A percentile compares a stretch with the other conserved stretches of the same genome.
These are phyloP conservation scores for Amesomyces nigricolor DNA, from an alignment of 2,329 filamentous ascomycete genomes.

Conservation along the genomic window DNA sequence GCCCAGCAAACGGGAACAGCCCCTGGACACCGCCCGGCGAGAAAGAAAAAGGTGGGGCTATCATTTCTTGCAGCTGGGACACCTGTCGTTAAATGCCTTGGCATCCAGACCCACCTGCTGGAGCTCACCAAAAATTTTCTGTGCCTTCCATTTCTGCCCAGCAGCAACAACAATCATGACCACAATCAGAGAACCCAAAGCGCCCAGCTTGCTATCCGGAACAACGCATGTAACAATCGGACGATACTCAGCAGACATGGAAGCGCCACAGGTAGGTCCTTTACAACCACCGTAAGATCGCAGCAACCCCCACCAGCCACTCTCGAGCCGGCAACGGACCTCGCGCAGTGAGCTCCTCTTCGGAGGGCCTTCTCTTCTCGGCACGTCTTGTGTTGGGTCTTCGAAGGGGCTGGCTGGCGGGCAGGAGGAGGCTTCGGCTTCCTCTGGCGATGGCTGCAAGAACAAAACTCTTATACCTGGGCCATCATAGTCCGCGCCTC, in stretches of 20 bases:
- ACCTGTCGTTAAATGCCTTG: no score
- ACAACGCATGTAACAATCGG: no score
- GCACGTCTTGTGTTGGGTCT: conserved; percentile 30
- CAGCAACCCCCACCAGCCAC: conserved; percentile 25
- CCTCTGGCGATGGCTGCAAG: conserved; percentile 26
- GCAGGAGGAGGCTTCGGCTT: not conserved
- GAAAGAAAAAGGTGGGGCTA: no score
- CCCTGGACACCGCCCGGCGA: no score
- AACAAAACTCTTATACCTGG: conserved; percentile 24
- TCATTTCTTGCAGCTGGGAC: no score
- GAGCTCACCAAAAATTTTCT: not conserved
- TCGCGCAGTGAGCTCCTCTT: conserved; percentile 25
- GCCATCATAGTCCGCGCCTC: conserved; percentile 34
- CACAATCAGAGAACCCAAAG: no score
- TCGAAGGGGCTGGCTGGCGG: conserved; percentile 26
- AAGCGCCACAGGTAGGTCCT: not conserved
- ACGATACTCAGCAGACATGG: not conserved
- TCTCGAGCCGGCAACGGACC: conserved; percentile 20
- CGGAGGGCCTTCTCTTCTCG: conserved; percentile 29
- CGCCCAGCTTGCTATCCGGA: no score
- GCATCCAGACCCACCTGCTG: no score
- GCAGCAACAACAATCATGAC: not conserved
- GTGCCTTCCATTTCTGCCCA: not conserved
- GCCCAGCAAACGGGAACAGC: no score
- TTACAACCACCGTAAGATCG: not conserved